Conservation (phyloP, 2,329 filamentous ascomycete genomes). For the Fusarium mexicanum region DNA sequence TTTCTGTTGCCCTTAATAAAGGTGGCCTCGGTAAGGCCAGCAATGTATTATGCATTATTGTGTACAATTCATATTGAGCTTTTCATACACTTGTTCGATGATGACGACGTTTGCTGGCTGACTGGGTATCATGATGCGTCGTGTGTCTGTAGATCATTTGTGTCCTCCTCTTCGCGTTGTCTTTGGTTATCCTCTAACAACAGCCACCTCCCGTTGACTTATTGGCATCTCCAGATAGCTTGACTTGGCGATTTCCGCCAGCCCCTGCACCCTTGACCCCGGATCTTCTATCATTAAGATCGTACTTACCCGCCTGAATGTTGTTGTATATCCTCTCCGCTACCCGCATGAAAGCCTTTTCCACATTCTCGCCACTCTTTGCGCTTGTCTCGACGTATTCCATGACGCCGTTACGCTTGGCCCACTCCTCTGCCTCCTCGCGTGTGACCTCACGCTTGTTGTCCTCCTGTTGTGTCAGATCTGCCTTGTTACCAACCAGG, state of each 20-base stretch:
- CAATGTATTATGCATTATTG: constrained; percentile 48
- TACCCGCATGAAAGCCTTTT: constrained; percentile 91
- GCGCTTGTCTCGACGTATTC: constrained; percentile 97
- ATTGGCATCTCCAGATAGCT: constrained; percentile 54
- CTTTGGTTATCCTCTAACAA: constrained; percentile 50
- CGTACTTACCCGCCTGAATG: constrained; percentile 93
- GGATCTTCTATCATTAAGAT: constrained; percentile 90
- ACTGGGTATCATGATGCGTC: constrained; percentile 47
- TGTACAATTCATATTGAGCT: constrained; percentile 44
- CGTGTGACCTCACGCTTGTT: constrained; percentile 82
- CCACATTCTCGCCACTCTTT: constrained; percentile 94
- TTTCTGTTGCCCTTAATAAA: constrained; percentile 31
- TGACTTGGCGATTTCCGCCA: constrained; percentile 58
- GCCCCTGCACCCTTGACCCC: constrained; percentile 82
- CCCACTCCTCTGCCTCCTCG: constrained; percentile 92
- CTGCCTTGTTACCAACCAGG: constrained; percentile 93
- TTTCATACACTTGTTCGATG: constrained; percentile 41
- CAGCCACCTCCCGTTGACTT: constrained; percentile 57
- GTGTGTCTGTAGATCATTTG: constrained; percentile 33
- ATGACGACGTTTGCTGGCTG: constrained; percentile 38
- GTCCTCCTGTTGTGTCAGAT: constrained; percentile 69
- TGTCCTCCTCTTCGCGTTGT: constrained; percentile 15
- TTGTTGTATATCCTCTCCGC: constrained; percentile 97
- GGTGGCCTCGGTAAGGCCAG: constrained; percentile 32
- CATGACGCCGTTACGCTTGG: constrained; percentile 82